Percentiles rank a stretch among this genome's conserved stretches.
Evolutionary conservation across 257 asterid species (phyloP).

Genomic region (Mitragyna speciosa): DNA sequence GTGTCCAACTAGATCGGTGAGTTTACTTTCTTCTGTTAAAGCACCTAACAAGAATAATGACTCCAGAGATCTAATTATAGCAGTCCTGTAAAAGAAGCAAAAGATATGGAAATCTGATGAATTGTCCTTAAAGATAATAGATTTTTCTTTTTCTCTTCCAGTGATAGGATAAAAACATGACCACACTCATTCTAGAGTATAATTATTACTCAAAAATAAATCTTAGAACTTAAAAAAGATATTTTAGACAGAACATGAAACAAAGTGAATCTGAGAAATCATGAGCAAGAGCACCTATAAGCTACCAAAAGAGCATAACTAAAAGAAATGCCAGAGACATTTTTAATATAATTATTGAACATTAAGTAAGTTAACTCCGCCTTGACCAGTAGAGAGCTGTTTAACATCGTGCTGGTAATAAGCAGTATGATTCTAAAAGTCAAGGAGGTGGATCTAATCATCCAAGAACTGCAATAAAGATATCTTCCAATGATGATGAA

Average conservation of each 20-base stretch:
- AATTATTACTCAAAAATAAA: not conserved
- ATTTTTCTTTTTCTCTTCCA: not conserved
- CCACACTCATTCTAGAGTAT: not conserved
- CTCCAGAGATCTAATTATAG: slow-evolving; percentile 86
- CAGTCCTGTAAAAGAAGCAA: slow-evolving; percentile 52
- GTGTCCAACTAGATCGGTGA: slow-evolving; percentile 78
- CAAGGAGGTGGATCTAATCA: not conserved
- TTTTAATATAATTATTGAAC: not conserved
- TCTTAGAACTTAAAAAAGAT: not conserved
- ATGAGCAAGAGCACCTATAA: not conserved
- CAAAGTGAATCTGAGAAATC: not conserved
- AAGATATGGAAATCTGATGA: not conserved
- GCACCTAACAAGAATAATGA: slow-evolving; percentile 85
- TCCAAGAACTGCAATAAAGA: not conserved
- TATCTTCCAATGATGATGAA: not conserved
- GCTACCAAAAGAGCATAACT: not conserved
- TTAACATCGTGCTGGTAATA: not conserved
- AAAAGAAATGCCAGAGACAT: not conserved
- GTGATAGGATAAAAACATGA: not conserved
- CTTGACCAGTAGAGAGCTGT: not conserved
- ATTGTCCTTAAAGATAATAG: not conserved
- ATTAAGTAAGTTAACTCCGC: not conserved
- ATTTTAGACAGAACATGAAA: not conserved
- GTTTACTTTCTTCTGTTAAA: slow-evolving; percentile 67
- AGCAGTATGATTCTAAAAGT: not conserved